Evolutionary conservation across 441 rosid genomes (phyloP), one percentile per base, ranked within the genome.

Genomic region (Geranium incanum): DNA sequence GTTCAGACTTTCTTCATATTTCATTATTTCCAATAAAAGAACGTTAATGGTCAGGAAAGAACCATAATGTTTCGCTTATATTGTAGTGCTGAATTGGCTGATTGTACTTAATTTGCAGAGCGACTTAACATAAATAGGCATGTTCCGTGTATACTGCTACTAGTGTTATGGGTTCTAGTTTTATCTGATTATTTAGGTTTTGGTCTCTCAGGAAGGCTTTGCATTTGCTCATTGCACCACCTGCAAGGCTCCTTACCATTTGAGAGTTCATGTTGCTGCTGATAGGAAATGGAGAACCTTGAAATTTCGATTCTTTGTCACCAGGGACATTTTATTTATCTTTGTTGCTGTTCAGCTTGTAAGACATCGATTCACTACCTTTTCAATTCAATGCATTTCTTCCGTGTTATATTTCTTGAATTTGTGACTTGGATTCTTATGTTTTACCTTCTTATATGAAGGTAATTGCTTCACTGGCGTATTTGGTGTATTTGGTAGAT

Each of bases 141-240:
- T 52, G 60, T 59, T 59, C 18, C 67, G 13, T 28, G 65, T 60
- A 11, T 6, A 45, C 55, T 23, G 66, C 13, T 62, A 62, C 66
- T 23, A 64, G 18, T 64, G 12, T 39, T 28, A 5, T 36, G 8
- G 15, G 55, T 16, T n/a, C 13, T 37, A 33, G 13, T 79, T 68
- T 66, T 28, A 50, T 71, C 23, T 41, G 9, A 52, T 69, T 6
- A 5, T 52, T 33, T 63, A 41, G 39, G 23, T 67, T 55, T 23
- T 12, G 39, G 28, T 70, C 33, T 65, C 82, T 75, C 88, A 95
- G 97, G 99, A 95, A 90, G 97, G 98, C 68, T 93, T 89, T 83
- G 97, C 99, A 57, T 95, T 95, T 90, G 94, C 98, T 64, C 98
- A 95, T 78, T 95, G 99, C 83, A 95, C 98, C 67, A 95, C 99